These are phyloP conservation scores for Begonia loranthoides DNA, from an alignment of 306 rosid species.

Conservation along the genomic window DNA sequence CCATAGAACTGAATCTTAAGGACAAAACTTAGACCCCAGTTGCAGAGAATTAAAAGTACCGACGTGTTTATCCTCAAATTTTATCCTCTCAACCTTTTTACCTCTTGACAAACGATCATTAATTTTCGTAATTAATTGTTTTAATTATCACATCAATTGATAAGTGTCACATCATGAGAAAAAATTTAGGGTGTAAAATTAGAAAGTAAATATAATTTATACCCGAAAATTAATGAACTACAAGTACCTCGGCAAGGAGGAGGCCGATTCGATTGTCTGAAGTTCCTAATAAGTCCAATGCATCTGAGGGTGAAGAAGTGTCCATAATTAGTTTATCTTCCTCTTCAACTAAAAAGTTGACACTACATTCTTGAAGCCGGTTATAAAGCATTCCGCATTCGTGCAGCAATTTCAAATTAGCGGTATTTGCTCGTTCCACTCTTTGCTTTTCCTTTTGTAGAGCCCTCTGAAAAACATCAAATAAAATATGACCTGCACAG, in stretches of 20 bases:
- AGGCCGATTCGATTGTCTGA: slow-evolving; percentile 85
- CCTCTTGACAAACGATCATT: no score
- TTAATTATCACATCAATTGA: no score
- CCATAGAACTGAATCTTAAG: no score
- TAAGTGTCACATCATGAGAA: no score
- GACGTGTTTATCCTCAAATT: no score
- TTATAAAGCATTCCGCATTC: slow-evolving; percentile 70
- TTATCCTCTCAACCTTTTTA: no score
- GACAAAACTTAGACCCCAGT: no score
- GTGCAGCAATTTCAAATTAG: slow-evolving; percentile 64
- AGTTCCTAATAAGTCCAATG: slow-evolving; percentile 64
- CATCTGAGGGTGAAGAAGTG: slow-evolving; percentile 60
- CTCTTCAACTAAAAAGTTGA: slow-evolving; percentile 78
- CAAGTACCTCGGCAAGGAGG: slow-evolving; percentile 79
- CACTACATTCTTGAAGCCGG: slow-evolving; percentile 79
- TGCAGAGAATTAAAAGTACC: no score
- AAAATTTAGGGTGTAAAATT: no score
- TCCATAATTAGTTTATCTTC: slow-evolving; percentile 66
- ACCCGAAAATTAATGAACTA: not conserved
- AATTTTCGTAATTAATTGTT: no score
- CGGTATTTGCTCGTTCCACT: slow-evolving; percentile 30
- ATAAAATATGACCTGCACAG: not conserved
- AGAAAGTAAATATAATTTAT: no score
- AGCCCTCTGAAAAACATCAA: slow-evolving; percentile 35
- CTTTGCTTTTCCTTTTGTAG: slow-evolving; percentile 65